Conservation (phyloP, 495 filamentous ascomycete species). For the Trichodelitschia bisporula region DNA sequence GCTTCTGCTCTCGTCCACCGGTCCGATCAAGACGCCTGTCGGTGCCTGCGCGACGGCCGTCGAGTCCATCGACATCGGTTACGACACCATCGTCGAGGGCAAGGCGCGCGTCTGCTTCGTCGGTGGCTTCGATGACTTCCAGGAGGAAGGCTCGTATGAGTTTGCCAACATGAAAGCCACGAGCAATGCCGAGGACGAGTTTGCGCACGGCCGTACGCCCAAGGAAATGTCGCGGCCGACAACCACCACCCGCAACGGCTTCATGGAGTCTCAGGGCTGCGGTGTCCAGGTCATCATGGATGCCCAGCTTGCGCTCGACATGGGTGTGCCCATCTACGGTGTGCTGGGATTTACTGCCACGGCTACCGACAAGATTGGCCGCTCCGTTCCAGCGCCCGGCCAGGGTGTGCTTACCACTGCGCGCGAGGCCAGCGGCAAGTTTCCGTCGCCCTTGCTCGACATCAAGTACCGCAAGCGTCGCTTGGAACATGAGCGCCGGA, state of each 20-base stretch:
- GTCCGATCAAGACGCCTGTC: slow-evolving; percentile 95
- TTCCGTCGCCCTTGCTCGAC: slow-evolving; percentile 82
- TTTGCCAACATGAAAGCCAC: slow-evolving; percentile 99
- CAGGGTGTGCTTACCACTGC: slow-evolving; percentile 96
- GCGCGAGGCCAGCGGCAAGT: slow-evolving; percentile 70
- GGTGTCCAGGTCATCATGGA: slow-evolving; percentile 98
- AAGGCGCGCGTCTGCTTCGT: slow-evolving; percentile 95
- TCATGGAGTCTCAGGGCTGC: slow-evolving; percentile 98
- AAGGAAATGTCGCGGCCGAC: slow-evolving; percentile 95
- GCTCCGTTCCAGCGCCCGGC: slow-evolving; percentile 85
- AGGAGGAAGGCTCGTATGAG: slow-evolving; percentile 96
- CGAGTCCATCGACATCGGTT: slow-evolving; percentile 91
- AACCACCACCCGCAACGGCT: slow-evolving; percentile 86
- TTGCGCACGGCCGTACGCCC: slow-evolving; percentile 83
- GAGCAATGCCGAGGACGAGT: slow-evolving; percentile 87
- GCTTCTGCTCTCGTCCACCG: slow-evolving; percentile 86
- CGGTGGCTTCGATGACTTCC: slow-evolving; percentile 97
- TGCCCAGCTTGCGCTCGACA: slow-evolving; percentile 82
- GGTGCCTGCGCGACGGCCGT: slow-evolving; percentile 94
- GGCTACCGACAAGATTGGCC: slow-evolving; percentile 97
- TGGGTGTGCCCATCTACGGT: slow-evolving; percentile 96
- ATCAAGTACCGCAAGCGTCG: slow-evolving; percentile 92
- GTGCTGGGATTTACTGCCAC: slow-evolving; percentile 84
- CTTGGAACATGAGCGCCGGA: slow-evolving; percentile 70
- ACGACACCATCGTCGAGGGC: slow-evolving; percentile 91